phyloP scores from a whole-genome alignment of 2,329 filamentous ascomycete species.

The Fusarium annulatum region DNA sequence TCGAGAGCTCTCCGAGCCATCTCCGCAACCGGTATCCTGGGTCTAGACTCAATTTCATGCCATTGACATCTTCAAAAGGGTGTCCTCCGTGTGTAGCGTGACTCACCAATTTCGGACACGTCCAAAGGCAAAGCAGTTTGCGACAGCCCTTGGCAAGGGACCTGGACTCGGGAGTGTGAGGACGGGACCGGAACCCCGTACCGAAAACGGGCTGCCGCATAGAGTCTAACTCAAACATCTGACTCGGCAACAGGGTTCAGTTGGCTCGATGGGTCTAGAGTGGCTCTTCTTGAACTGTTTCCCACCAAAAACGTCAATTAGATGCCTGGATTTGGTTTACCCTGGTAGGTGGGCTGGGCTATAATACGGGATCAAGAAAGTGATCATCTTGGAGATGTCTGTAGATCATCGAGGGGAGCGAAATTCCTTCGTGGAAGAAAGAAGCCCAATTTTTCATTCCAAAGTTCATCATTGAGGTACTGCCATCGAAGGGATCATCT shows the following conservation, averaged over 20 bases:
- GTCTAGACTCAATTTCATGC: conserved; percentile 15
- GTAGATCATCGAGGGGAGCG: neutral
- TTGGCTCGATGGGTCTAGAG: conserved; percentile 32
- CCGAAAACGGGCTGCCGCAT: conserved; percentile 35
- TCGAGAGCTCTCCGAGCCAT: conserved; percentile 25
- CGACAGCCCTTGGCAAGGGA: conserved; percentile 22
- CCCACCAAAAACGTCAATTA: conserved; percentile 36
- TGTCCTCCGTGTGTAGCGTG: conserved; percentile 23
- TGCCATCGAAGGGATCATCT: neutral
- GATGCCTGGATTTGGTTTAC: conserved; percentile 40
- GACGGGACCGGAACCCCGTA: conserved; percentile 29
- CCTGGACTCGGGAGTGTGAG: conserved; percentile 15
- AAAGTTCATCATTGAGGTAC: neutral
- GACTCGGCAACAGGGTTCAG: conserved; percentile 45
- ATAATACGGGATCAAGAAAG: conserved; percentile 4
- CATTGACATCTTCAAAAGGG: conserved; percentile 1
- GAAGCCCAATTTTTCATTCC: neutral
- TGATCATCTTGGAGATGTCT: neutral
- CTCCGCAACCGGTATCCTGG: conserved; percentile 18
- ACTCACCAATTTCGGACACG: conserved; percentile 26
- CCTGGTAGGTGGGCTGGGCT: conserved; percentile 4
- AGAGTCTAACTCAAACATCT: conserved; percentile 37
- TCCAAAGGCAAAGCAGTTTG: conserved; percentile 22
- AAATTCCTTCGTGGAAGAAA: neutral
- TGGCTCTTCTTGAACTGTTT: conserved; percentile 34